Base-by-base conservation (phyloP, 2,329 filamentous ascomycete genomes). In the Penicillium sp. region DNA sequence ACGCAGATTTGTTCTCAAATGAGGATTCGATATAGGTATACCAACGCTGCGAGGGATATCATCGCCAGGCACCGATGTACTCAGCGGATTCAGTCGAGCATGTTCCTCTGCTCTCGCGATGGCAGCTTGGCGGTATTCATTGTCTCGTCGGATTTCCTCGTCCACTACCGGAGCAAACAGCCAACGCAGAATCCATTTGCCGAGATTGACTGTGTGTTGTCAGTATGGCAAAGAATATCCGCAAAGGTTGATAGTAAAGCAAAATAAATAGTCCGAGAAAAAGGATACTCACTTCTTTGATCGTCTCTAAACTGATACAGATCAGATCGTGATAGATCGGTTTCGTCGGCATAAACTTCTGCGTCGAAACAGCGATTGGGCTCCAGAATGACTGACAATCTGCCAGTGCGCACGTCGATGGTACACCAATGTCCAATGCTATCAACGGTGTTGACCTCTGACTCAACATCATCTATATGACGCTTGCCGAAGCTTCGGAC, bases 341-440 rank as follows among this genome's bases (percentile, higher is more conserved):
- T 78, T 74, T 97, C 92, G 70, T 99, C 94, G 1, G 91, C 93
- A 71, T 99, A 99, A 73, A 96, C 89, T 69, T 99, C 94, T 16
- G 92, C 94, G 74, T 99, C 94, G 65, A 99, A 99, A 71, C 92
- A 97, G 64, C 95, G 95, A 67, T 94, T 95, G 38, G 92, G 90
- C 69, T 99, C 94, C 17, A 99, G 75, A 17, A 95, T 88, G 3
- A 97, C 93, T 2, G 91, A 93, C 53, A 99, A 79, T 59, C 90
- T 91, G 35, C 94, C 94, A 5, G 93, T 97, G 64, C 93, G 88
- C 19, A 93, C 92, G 68, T 99, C 91, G 50, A 97, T 89, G 1
- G 90, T 90, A 70, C 94, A 99, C 94, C 94, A 99, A 51, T 96
- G 93, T 5, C 93, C 89, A 37, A 97, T 90, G 31, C 88, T 92